Conservation (phyloP, 2,329 filamentous ascomycete species). For the Neofusicoccum umdonicola region DNA sequence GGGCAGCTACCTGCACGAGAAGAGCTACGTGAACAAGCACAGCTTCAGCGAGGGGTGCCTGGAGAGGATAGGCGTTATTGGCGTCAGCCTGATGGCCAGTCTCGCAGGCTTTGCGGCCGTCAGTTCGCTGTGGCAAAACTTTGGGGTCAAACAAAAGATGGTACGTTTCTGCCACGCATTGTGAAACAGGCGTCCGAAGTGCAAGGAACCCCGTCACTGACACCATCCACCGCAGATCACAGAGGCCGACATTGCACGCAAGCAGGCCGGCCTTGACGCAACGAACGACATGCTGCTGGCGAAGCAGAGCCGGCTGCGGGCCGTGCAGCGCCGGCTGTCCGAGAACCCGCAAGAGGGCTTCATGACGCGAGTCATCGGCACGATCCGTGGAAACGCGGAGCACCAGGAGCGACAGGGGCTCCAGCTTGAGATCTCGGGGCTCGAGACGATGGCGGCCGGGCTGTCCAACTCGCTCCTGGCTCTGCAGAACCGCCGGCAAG, state of each 20-base stretch:
- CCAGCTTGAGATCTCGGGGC: slow-evolving; percentile 72
- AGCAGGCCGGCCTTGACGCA: slow-evolving; percentile 74
- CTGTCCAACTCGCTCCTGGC: slow-evolving; percentile 64
- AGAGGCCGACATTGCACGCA: slow-evolving; percentile 72
- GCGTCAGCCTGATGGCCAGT: slow-evolving; percentile 81
- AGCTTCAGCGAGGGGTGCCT: slow-evolving; percentile 56
- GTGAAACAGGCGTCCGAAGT: too few relatives aligned
- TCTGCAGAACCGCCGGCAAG: slow-evolving; percentile 62
- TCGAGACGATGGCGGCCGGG: slow-evolving; percentile 75
- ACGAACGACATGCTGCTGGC: slow-evolving; percentile 74
- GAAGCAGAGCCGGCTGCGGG: slow-evolving; percentile 70
- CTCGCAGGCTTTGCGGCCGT: slow-evolving; percentile 90
- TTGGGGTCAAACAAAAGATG: slow-evolving; percentile 62
- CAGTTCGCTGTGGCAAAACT: slow-evolving; percentile 80
- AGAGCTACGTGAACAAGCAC: slow-evolving; percentile 42
- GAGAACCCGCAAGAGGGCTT: slow-evolving; percentile 55
- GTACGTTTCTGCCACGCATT: slow-evolving; percentile 32
- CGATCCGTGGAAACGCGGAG: slow-evolving; percentile 62
- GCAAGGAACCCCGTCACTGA: slow-evolving; percentile 17
- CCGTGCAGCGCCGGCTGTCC: slow-evolving; percentile 64
- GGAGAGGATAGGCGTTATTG: slow-evolving; percentile 75
- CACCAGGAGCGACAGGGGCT: slow-evolving; percentile 55
- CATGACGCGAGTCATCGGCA: slow-evolving; percentile 71
- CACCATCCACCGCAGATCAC: slow-evolving; percentile 46
- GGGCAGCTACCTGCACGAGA: slow-evolving; percentile 49